Conservation (phyloP, 768 basidiomycete genomes). For the Boletus pseudo-olivaceus region DNA sequence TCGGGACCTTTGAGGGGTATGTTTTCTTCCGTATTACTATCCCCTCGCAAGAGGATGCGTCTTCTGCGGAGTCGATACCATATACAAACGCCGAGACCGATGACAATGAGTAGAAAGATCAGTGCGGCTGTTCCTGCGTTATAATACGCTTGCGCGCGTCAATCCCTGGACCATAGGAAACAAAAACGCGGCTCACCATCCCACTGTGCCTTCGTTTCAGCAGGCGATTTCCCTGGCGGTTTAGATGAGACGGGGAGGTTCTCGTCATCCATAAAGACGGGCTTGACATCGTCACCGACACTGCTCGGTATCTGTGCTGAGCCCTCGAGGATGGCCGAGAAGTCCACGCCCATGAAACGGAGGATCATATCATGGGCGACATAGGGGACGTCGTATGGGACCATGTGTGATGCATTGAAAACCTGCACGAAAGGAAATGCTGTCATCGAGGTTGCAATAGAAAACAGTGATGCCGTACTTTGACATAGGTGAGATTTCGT, state of each 20-base stretch:
- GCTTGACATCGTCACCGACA: conserved; percentile 71
- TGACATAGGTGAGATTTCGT: conserved; percentile 89
- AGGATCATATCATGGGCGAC: conserved; percentile 97
- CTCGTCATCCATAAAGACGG: conserved; percentile 50
- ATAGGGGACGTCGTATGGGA: conserved; percentile 79
- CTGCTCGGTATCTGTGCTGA: conserved; percentile 79
- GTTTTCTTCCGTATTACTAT: conserved; percentile 50
- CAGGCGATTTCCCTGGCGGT: conserved; percentile 52
- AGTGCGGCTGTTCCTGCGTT: conserved; percentile 86
- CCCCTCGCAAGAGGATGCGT: conserved; percentile 19
- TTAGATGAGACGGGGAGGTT: conserved; percentile 37
- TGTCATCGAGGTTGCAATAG: no score
- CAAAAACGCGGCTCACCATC: conserved; percentile 56
- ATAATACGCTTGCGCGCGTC: conserved; percentile 63
- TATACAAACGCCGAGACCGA: conserved; percentile 68
- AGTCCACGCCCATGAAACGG: conserved; percentile 93
- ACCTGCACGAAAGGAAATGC: conserved; percentile 44
- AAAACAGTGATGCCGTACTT: conserved; percentile 42
- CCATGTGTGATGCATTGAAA: conserved; percentile 96
- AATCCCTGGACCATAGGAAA: not conserved
- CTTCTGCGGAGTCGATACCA: conserved; percentile 58
- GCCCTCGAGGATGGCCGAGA: conserved; percentile 73
- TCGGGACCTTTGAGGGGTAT: conserved; percentile 56
- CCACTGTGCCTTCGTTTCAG: conserved; percentile 86
- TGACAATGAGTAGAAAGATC: conserved; percentile 71